These are phyloP conservation scores for Mrakia hoshinonis DNA, from an alignment of 768 basidiomycete species.

Conservation along the genomic window DNA sequence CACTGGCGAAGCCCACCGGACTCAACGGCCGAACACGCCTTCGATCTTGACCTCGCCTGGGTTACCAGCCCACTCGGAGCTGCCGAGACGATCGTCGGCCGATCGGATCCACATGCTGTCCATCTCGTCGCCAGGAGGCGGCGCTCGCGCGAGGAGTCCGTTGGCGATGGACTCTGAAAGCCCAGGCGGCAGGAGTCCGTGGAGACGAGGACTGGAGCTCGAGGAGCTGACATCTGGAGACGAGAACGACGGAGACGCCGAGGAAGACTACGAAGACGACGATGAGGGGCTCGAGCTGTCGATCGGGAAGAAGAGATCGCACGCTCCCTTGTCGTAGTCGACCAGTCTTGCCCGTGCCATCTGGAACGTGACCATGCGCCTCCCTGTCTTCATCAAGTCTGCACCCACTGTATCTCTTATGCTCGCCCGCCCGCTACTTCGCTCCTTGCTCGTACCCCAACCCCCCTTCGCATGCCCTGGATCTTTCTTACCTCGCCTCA, in stretches of 20 bases:
- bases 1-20: not conserved
- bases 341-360: too few species aligned
- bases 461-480: too few species aligned
- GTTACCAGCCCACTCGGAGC: not conserved
- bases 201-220: not conserved
- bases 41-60: not conserved
- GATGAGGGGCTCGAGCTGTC: conserved; percentile 11
- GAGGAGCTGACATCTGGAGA: not conserved
- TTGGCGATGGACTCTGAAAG: conserved; percentile 1
- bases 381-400: too few species aligned
- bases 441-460: too few species aligned
- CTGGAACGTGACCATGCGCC: too few species aligned
- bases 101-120: not conserved
- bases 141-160: not conserved
- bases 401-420: too few species aligned
- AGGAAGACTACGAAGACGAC: not conserved
- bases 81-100: not conserved
- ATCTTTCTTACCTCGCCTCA: too few species aligned
- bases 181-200: not conserved
- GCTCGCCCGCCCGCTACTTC: too few species aligned
- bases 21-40: not conserved
- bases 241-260: not conserved
- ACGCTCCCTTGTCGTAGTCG: not conserved
- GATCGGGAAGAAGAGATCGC: not conserved
- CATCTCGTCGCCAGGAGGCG: not conserved